These are phyloP conservation scores for Aspergillus texensis DNA, from an alignment of 2,329 filamentous ascomycete species.

Conservation along the genomic window DNA sequence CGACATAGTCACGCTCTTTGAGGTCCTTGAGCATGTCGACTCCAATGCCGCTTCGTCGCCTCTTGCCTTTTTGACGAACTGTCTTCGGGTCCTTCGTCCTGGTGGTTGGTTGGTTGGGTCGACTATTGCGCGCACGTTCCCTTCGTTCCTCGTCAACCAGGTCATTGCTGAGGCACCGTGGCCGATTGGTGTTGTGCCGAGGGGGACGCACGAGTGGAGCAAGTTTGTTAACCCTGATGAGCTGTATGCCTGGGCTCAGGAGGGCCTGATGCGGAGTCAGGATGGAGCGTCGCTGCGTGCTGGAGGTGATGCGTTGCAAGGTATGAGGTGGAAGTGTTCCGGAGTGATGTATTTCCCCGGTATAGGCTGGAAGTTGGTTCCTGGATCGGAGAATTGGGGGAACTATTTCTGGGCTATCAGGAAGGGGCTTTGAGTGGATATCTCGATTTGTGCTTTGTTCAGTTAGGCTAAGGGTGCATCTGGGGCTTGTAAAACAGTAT, in stretches of 20 bases:
- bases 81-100: conserved; percentile 69
- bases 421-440: conserved; percentile 45
- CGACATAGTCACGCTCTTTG: conserved; percentile 86
- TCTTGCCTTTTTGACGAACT: conserved; percentile 61
- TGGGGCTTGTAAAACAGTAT: neutral
- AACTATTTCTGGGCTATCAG: conserved; percentile 96
- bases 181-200: conserved; percentile 74
- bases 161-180: conserved; percentile 82
- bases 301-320: conserved; percentile 31
- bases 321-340: conserved; percentile 65
- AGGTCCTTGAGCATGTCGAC: conserved; percentile 92
- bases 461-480: conserved; percentile 36
- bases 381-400: conserved; percentile 79
- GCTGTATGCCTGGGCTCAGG: conserved; percentile 46
- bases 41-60: conserved; percentile 79
- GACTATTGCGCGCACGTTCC: conserved; percentile 88
- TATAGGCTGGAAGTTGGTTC: conserved; percentile 82
- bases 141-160: conserved; percentile 90
- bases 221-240: conserved; percentile 93
- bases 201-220: conserved; percentile 92
- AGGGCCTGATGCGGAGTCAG: conserved; percentile 55
- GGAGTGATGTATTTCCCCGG: conserved; percentile 91
- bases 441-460: conserved; percentile 35
- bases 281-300: conserved; percentile 28
- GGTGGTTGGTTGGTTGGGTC: conserved; percentile 92